Percentiles rank a stretch among this genome's conserved stretches.
These are phyloP conservation scores for Massospora cicadina DNA, from an alignment of 371 early-diverging fungal species.

Conservation along the genomic window DNA sequence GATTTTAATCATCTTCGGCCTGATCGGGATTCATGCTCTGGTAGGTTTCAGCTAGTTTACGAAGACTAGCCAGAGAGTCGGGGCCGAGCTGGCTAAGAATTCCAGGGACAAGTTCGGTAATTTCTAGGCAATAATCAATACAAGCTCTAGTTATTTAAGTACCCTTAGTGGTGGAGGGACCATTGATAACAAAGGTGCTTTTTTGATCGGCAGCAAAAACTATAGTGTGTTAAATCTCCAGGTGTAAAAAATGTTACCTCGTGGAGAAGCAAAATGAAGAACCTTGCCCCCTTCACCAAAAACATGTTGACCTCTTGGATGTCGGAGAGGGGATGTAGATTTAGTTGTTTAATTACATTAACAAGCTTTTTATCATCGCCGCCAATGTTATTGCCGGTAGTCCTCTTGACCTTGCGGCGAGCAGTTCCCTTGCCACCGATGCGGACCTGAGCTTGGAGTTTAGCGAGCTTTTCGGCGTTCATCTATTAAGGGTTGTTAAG, in stretches of 20 bases:
- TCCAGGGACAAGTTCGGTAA: constrained; percentile 78
- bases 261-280: constrained; percentile 79
- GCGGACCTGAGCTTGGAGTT: constrained; percentile 80
- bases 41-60: constrained; percentile 72
- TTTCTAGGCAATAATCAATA: constrained; percentile 30
- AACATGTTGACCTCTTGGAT: constrained; percentile 99
- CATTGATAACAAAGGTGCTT: constrained; percentile 10
- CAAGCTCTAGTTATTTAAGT: neutral
- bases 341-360: constrained; percentile 67
- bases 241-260: constrained; percentile 34
- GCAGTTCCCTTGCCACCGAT: constrained; percentile 85
- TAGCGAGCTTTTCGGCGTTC: constrained; percentile 91
- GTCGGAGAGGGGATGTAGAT: constrained; percentile 61
- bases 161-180: neutral
- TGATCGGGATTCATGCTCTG: constrained; percentile 27
- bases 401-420: constrained; percentile 82
- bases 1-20: constrained; percentile 37
- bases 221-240: no score
- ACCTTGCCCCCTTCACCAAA: constrained; percentile 86
- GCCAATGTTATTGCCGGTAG: constrained; percentile 34
- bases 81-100: constrained; percentile 93
- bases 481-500: constrained; percentile 22
- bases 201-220: neutral
- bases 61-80: constrained; percentile 74
- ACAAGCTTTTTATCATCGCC: constrained; percentile 85